phyloP scores from a whole-genome alignment of 345 rosid species.

The Reutealis trisperma region DNA sequence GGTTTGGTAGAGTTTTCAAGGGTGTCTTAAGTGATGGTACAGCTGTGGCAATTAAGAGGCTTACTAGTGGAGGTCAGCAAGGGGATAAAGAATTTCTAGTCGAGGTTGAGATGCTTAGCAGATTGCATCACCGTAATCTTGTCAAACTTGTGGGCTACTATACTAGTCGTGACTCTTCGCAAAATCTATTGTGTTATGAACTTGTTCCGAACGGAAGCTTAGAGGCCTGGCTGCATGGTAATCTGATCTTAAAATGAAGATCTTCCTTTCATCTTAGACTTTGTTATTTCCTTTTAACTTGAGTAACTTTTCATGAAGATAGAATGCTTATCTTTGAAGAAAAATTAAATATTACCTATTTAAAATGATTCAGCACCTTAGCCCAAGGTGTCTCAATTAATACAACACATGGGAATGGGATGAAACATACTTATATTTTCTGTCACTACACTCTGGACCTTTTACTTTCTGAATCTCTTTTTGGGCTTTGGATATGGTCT shows the following conservation, averaged over 20 bases:
- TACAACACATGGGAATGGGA: neutral
- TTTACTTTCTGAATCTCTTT: neutral
- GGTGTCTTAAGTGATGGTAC: conserved; percentile 98
- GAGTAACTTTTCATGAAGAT: neutral
- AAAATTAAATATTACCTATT: neutral
- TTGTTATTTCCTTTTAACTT: no score
- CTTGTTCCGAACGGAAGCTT: conserved; percentile 98
- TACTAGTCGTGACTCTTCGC: conserved; percentile 84
- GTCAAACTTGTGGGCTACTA: conserved; percentile 98
- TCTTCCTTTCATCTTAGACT: no score
- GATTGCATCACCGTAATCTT: conserved; percentile 99
- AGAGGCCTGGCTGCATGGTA: conserved; percentile 99
- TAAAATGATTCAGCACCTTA: neutral
- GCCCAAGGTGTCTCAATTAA: neutral
- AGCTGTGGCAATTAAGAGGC: conserved; percentile 96
- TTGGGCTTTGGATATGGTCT: neutral
- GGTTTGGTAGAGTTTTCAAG: conserved; percentile 95
- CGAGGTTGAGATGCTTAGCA: conserved; percentile 98
- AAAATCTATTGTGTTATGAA: conserved; percentile 91
- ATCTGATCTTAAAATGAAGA: conserved; percentile 9
- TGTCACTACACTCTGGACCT: neutral
- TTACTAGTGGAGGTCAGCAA: conserved; percentile 88
- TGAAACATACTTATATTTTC: neutral
- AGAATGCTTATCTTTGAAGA: neutral
- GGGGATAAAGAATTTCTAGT: conserved; percentile 96